phyloP scores from a whole-genome alignment of 2,329 filamentous ascomycete genomes.

The Ophiostoma australiae region DNA sequence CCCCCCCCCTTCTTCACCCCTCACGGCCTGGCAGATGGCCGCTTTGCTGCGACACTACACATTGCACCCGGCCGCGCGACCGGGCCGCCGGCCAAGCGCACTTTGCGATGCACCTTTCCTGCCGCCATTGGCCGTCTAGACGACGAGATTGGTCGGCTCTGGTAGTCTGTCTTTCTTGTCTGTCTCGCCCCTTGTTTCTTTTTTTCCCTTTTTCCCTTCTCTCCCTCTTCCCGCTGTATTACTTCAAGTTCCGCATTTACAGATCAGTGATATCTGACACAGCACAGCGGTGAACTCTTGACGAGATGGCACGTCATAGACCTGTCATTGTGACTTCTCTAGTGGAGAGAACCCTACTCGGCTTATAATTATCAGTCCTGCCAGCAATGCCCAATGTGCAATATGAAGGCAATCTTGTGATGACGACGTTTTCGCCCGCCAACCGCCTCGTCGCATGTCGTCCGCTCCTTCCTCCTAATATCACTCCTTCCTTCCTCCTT shows the following conservation, averaged over 20 bases:
- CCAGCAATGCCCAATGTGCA: too few relatives aligned
- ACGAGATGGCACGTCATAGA: not conserved
- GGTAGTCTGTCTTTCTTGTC: not conserved
- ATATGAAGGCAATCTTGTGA: not conserved
- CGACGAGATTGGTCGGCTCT: slow-evolving; percentile 1
- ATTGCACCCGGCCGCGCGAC: not conserved
- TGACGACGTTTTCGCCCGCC: not conserved
- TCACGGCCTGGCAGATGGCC: not conserved
- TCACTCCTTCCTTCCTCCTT: not conserved
- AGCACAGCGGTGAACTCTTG: not conserved
- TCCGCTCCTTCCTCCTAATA: not conserved
- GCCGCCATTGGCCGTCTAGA: not conserved
- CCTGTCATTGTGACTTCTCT: not conserved
- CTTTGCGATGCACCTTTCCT: not conserved
- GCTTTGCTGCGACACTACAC: not conserved
- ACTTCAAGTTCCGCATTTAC: too few relatives aligned
- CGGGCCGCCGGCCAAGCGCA: slow-evolving; percentile 10
- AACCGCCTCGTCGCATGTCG: not conserved
- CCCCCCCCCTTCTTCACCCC: not conserved
- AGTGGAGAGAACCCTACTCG: too few relatives aligned
- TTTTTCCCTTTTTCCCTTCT: not conserved
- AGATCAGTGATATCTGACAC: not conserved
- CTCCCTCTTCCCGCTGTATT: too few relatives aligned
- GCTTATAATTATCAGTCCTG: too few relatives aligned
- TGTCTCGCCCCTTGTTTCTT: not conserved